Percentiles rank a stretch among this genome's conserved stretches.
Conservation (phyloP, 2,329 filamentous ascomycete genomes). For the Byssoonygena ceratinophila region DNA sequence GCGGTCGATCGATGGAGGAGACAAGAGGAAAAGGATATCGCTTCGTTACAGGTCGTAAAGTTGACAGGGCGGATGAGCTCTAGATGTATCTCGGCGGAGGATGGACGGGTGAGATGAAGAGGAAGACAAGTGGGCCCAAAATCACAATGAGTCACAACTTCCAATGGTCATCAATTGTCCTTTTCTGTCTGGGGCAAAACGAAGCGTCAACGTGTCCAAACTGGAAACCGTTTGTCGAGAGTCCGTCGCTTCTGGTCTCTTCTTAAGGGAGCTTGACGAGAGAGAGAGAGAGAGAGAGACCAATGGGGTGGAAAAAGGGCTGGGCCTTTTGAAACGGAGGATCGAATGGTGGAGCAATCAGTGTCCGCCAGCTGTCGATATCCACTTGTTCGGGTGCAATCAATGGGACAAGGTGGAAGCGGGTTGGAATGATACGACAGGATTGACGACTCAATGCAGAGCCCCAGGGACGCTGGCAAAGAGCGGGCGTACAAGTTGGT, state of each 20-base stretch:
- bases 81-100: neutral
- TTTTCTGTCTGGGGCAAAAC: neutral
- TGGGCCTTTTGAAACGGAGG: conserved; percentile 2
- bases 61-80: conserved; percentile 6
- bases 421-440: neutral
- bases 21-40: conserved; percentile 13
- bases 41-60: conserved; percentile 18
- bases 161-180: neutral
- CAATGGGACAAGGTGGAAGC: neutral
- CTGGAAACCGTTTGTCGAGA: neutral
- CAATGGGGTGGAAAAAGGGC: neutral
- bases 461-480: neutral
- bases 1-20: too few relatives aligned
- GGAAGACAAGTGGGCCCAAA: neutral
- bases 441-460: neutral
- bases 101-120: neutral
- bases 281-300: too few relatives aligned
- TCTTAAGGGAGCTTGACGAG: neutral
- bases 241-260: neutral
- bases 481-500: neutral
- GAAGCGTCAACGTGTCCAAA: conserved; percentile 9
- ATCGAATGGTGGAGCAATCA: conserved; percentile 2
- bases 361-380: conserved; percentile 8
- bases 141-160: conserved; percentile 12
- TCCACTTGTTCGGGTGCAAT: conserved; percentile 6